Evolutionary conservation across 2,329 filamentous ascomycete species (phyloP), one percentile per base, ranked within the genome.

Genomic region (Sporothrix brunneoviolacea): DNA sequence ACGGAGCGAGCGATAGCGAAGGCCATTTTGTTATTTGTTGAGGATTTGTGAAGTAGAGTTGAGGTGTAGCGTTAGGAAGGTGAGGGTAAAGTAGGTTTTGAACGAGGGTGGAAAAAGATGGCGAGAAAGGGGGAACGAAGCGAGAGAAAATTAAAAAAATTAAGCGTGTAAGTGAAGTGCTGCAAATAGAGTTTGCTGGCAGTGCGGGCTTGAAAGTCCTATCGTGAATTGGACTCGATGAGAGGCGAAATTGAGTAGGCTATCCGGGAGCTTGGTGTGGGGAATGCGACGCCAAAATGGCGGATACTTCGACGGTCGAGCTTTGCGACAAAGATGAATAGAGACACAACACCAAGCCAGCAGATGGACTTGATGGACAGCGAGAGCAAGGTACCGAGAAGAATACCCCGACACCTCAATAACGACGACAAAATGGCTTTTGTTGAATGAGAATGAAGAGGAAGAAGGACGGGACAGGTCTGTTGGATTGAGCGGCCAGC

Each of bases 361-460:
- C 21, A 15, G 13, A 36, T 7, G 15, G 13, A 13, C 18, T 24
- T 48, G 22, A 22, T 27, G 5, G 33, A 38, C 18, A 46, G 22
- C 50, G 19, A 35, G 27, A 38, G 32, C 12, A 39, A 47, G 63
- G 60, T 56, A 64, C 61, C 54, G 6, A 52, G 41, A 50, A 60
- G 58, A 44, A 61, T 62, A 61, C 63, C 60, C 37, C 43, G 48
- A 57, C 60, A 63, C 64, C 61, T 66, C 56, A 65, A 62, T 66
- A 66, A 59, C 64, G 62, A 64, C 61, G 43, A 56, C 64, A 65
- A 65, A 65, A 58, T 39, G 35, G 15, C 50, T 51, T 22, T 53
- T 38, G 44, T 16, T 42, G 32, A 27, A 41, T n/a, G 30, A 38
- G 38, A 49, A 52, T 40, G 39, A 28, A 44, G 24, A 42, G 37